Conservation (phyloP, 1,284 basidiomycete species). For the Austroboletus niveus region DNA sequence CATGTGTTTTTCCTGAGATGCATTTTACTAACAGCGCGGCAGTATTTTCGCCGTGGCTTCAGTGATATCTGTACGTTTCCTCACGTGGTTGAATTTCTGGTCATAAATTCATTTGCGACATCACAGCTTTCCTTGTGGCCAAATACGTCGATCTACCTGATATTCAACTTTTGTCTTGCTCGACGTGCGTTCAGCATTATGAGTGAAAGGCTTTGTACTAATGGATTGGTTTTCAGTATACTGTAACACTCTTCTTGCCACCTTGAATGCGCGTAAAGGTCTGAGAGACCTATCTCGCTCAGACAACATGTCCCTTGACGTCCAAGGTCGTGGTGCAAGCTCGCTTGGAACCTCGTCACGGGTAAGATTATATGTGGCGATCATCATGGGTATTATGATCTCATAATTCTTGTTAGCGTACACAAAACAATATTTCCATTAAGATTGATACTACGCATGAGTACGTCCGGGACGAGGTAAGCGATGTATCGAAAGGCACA, state of each 20-base stretch:
- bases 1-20: too few species aligned
- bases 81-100: background rate
- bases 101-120: background rate
- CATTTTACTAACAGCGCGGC: slow-evolving; percentile 6
- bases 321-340: background rate
- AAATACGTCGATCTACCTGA: slow-evolving; percentile 43
- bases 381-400: background rate
- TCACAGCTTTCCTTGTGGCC: slow-evolving; percentile 38
- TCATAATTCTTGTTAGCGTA: slow-evolving; percentile 5
- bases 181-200: slow-evolving; percentile 34
- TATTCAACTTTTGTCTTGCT: slow-evolving; percentile 50
- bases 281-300: slow-evolving; percentile 25
- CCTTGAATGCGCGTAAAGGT: slow-evolving; percentile 41
- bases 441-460: slow-evolving; percentile 24
- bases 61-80: slow-evolving; percentile 38
- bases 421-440: slow-evolving; percentile 19
- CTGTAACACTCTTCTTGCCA: slow-evolving; percentile 46
- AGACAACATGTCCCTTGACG: slow-evolving; percentile 11
- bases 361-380: background rate
- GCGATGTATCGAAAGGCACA: background rate
- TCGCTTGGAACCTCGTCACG: background rate
- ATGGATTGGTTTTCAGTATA: slow-evolving; percentile 34
- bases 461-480: slow-evolving; percentile 11
- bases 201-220: too few species aligned
- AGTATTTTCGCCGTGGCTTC: slow-evolving; percentile 42